Base-by-base conservation (phyloP, 1,284 basidiomycete species). In the Sporisorium scitamineum region DNA sequence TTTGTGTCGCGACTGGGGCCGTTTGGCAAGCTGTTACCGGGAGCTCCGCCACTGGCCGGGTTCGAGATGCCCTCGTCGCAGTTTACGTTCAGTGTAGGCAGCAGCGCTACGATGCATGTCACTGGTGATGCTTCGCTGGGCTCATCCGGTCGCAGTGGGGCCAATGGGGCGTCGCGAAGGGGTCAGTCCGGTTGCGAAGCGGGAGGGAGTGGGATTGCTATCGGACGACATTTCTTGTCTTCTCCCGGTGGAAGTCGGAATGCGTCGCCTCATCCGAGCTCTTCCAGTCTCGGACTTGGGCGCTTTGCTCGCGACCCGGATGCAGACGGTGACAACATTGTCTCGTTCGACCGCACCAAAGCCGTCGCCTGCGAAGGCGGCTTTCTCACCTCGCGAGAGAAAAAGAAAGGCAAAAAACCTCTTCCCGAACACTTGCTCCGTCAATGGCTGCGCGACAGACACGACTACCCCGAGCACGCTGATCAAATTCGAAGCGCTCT, bases 1-100 rank as follows among this genome's bases (percentile, higher is more conserved):
- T 88, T 90, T 79, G 92, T 92, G 80, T 88, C 90, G 11, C 87
- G 89, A 53, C 88, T 89, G 0, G 93, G 94, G 0, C 94, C 94
- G 6, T 95, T 93, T 86, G 90, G 87, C 47, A 89, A 90, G 45
- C 18, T 53, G 39, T 34, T 80, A 2, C 67, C 71, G 0, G 63
- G 55, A 3, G 68, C 70, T 4, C 71, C 74, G 31, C 61, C 68
- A 13, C 42, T 70, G 1, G 67, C 64, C 9, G 64, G 71, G 13
- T 69, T 53, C 26, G 29, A 45, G 29, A 63, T 71, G 64, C 65
- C 65, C 0, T 61, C 65, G 2, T 60, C 70, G n/a, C 67, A 72
- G 24, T 79, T 77, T 42, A 73, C 72, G 39, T 79, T 79, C 48
- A 57, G 52, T 5, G 67, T 76, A 2, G 77, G 73, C 5, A 58